These are phyloP conservation scores for Epichloe glyceriae DNA, from an alignment of 2,329 filamentous ascomycete species.

Conservation along the genomic window DNA sequence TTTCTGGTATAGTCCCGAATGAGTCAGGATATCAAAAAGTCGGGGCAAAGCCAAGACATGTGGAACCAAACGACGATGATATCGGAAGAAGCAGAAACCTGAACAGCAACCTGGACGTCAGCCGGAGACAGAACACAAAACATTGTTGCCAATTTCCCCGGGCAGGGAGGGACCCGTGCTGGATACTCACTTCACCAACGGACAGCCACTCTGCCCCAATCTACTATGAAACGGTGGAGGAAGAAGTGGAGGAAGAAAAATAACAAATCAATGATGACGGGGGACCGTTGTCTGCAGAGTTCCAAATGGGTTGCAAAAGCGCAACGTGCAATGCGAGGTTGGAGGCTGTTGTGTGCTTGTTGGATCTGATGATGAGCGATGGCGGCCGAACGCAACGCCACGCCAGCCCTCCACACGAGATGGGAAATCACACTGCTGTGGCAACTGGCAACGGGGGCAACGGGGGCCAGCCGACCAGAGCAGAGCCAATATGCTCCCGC, in stretches of 20 bases:
- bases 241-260: neutral
- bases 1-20: neutral
- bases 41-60: slow-evolving; percentile 18
- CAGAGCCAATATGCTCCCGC: neutral
- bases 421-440: neutral
- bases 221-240: neutral
- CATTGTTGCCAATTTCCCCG: neutral
- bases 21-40: slow-evolving; percentile 8
- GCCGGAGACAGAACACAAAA: slow-evolving; percentile 2
- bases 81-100: neutral
- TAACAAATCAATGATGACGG: too few species aligned
- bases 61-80: slow-evolving; percentile 10
- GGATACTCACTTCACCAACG: neutral
- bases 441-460: neutral
- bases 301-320: neutral
- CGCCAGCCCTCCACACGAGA: neutral
- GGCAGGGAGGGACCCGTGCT: neutral
- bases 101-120: slow-evolving; percentile 1
- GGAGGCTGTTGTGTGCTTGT: neutral
- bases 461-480: neutral
- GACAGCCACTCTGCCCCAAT: neutral
- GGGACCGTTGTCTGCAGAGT: neutral
- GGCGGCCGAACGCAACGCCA: neutral
- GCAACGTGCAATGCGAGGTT: neutral
- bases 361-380: neutral